Percentiles rank a stretch among this genome's conserved stretches.
Conservation (phyloP, 2,329 filamentous ascomycete species). For the Epichloe hybrida region DNA sequence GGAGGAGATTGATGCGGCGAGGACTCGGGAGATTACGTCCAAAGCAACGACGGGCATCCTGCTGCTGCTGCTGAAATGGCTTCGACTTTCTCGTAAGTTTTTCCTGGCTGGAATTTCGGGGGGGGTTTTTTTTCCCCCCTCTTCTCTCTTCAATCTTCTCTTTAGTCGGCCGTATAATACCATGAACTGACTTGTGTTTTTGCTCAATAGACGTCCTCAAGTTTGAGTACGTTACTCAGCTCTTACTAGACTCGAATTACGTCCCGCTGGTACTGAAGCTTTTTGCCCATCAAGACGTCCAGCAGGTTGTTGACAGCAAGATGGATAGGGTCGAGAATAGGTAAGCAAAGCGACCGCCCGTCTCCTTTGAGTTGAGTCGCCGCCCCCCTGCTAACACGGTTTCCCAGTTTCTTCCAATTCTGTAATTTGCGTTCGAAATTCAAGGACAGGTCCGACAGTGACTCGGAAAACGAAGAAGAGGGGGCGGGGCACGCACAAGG, state of each 20-base stretch:
- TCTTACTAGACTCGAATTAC: conserved; percentile 90
- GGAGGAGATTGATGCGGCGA: conserved; percentile 70
- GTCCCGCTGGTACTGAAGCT: conserved; percentile 84
- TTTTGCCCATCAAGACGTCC: conserved; percentile 87
- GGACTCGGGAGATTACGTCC: conserved; percentile 73
- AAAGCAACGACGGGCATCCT: conserved; percentile 89
- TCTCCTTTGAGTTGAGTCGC: background rate
- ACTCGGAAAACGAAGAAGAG: conserved; percentile 14
- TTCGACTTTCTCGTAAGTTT: conserved; percentile 76
- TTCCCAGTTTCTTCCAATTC: conserved; percentile 71
- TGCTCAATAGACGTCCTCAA: conserved; percentile 63
- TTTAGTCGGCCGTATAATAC: too few species aligned
- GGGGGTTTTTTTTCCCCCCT: too few species aligned
- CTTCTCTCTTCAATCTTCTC: too few species aligned
- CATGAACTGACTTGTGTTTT: background rate
- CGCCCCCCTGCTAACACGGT: background rate
- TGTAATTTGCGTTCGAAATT: conserved; percentile 57
- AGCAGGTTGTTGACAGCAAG: conserved; percentile 75
- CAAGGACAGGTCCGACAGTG: conserved; percentile 20
- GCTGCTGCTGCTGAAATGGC: conserved; percentile 85
- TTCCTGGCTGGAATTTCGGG: background rate
- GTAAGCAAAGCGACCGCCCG: conserved; percentile 29
- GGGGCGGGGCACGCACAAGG: conserved; percentile 15
- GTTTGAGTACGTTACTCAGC: conserved; percentile 88
- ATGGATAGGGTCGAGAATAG: conserved; percentile 72